Percentiles rank a stretch among this genome's conserved stretches.
Evolutionary conservation across 179 eudicot species (phyloP).

Genomic region (Monotropa hypopitys): DNA sequence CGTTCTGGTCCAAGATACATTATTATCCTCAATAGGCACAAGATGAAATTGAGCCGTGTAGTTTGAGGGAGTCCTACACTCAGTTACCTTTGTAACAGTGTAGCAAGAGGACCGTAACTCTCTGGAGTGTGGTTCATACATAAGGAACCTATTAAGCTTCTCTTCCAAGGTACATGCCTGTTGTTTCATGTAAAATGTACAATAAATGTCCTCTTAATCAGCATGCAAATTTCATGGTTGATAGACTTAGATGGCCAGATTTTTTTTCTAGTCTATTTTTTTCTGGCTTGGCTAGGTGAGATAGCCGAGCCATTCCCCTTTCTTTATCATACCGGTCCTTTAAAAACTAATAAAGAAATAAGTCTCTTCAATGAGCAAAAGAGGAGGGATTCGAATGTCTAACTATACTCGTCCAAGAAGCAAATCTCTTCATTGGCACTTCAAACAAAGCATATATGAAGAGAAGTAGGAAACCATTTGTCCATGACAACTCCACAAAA

Average conservation of each 20-base stretch:
- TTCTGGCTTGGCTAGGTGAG: background rate
- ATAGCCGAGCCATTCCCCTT: background rate
- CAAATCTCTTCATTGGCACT: background rate
- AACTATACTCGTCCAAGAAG: background rate
- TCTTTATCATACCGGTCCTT: background rate
- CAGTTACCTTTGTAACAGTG: background rate
- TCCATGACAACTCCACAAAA: background rate
- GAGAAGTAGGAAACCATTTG: background rate
- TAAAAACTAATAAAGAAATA: background rate
- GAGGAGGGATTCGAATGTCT: background rate
- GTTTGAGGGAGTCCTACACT: background rate
- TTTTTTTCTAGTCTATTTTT: no score
- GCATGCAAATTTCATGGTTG: background rate
- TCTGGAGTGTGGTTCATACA: background rate
- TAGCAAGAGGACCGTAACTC: background rate
- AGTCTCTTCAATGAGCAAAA: no score
- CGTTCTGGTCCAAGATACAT: background rate
- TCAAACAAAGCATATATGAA: background rate
- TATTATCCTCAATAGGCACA: background rate
- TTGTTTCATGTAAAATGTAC: background rate
- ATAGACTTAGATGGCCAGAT: background rate
- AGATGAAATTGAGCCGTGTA: background rate
- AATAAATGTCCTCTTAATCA: background rate
- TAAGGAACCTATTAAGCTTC: background rate
- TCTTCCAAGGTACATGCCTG: background rate